Evolutionary conservation across 805 yeast genomes (phyloP).

Genomic region (Sugiyamaella boreocaroliniensis): DNA sequence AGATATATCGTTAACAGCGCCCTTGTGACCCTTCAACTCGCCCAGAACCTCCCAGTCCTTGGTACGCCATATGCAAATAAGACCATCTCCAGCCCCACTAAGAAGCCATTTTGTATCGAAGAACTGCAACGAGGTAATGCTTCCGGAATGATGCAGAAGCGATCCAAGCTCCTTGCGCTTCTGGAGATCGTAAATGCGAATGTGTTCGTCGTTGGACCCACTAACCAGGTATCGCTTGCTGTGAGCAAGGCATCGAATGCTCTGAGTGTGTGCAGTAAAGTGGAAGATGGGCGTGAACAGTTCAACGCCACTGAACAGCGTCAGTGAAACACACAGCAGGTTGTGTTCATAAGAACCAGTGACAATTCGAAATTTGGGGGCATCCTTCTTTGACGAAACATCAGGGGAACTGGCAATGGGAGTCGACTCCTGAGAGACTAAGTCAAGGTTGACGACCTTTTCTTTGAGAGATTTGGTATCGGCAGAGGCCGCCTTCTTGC

Average conservation of each 20-base stretch:
- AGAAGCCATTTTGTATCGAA: conserved; percentile 65
- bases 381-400: not conserved
- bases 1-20: conserved; percentile 74
- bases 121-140: conserved; percentile 71
- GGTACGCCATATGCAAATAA: conserved; percentile 85
- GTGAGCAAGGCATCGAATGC: conserved; percentile 77
- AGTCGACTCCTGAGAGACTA: not conserved
- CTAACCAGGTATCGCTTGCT: conserved; percentile 83
- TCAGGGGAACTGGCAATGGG: not conserved
- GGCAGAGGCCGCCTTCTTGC: too few relatives aligned
- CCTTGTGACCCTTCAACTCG: conserved; percentile 80
- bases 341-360: conserved; percentile 97
- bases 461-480: too few relatives aligned
- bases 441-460: not conserved
- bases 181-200: conserved; percentile 87
- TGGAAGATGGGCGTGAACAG: conserved; percentile 91
- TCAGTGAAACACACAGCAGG: conserved; percentile 70
- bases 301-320: conserved; percentile 38
- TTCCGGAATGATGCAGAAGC: conserved; percentile 80
- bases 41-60: conserved; percentile 96
- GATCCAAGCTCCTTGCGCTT: conserved; percentile 92
- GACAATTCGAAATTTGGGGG: conserved; percentile 52
- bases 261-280: conserved; percentile 87
- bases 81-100: conserved; percentile 87
- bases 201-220: conserved; percentile 94